Evolutionary conservation across 139 green algal genomes (phyloP), one percentile per base, ranked within the genome.

Genomic region (Asterochloris erici): DNA sequence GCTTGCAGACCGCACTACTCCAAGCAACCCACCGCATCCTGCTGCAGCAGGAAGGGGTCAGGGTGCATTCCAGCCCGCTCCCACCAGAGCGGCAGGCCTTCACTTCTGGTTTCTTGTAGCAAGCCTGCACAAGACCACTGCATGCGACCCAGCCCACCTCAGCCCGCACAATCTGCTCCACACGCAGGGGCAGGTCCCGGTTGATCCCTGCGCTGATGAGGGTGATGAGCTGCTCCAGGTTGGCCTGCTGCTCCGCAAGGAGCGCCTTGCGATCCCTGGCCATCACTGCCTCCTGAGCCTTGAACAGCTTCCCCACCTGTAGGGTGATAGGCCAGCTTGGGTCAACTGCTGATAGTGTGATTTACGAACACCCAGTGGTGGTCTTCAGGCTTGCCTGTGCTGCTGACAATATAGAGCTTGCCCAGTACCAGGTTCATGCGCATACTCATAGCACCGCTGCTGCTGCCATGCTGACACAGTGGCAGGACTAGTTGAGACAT

Each of bases 171-270:
- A 86, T 83, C 69, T 86, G 85, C 68, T 84, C 76, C 70, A 92
- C 74, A 21, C 78, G 79, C 14, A 68, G 11, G 12, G 88, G 89
- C 73, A 93, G 73, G 79, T 91, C 89, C 28, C 80, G 86, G 80
- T 89, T 89, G 70, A 93, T 64, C 71, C 77, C 81, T 77, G 74
- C 77, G 1, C 81, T 84, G 61, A 91, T 90, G 77, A 68, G 74
- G 27, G 68, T 79, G 19, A 91, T 61, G 80, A 91, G 78, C 26
- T 66, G 73, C 83, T 91, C 81, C n/a, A 91, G 84, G 83, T 66
- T 80, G 21, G 78, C 73, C 10, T 83, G 81, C 71, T 91, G 74
- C 83, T 91, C 86, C 11, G 78, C 86, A 75, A 91, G 60, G 54
- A 91, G 29, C 9, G 79, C 82, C 14, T 64, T 81, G 0, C 88